Percentiles rank a stretch among this genome's conserved stretches.
Evolutionary conservation across 495 filamentous ascomycete genomes (phyloP).

Genomic region (Xylaria grammica): DNA sequence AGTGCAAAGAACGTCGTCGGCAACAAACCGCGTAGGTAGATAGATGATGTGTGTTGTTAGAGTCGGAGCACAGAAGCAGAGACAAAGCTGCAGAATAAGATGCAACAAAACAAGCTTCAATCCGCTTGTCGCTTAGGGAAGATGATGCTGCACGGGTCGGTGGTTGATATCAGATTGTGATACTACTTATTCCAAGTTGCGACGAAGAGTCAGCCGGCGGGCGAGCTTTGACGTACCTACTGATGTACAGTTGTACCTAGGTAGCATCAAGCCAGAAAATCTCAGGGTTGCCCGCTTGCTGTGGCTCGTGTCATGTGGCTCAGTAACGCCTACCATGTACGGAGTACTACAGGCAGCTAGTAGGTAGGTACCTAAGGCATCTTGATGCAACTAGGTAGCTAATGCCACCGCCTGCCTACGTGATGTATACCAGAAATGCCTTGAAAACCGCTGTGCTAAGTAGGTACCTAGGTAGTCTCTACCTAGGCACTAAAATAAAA

Average conservation of each 20-base stretch:
- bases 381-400: too few species aligned
- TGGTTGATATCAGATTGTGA: conserved; percentile 1
- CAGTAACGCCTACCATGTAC: too few species aligned
- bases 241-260: neutral
- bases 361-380: too few species aligned
- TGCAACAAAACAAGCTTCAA: neutral
- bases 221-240: conserved; percentile 4
- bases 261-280: neutral
- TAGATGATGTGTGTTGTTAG: too few species aligned
- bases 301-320: too few species aligned
- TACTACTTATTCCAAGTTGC: neutral
- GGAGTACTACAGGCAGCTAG: too few species aligned
- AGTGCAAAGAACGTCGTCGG: conserved; percentile 25
- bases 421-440: too few species aligned
- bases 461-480: too few species aligned
- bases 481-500: too few species aligned
- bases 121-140: conserved; percentile 2
- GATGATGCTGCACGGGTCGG: neutral
- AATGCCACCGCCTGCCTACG: too few species aligned
- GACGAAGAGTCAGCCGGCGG: conserved; percentile 2
- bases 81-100: conserved; percentile 19
- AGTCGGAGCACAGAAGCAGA: neutral
- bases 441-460: too few species aligned
- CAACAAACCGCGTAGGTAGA: neutral
- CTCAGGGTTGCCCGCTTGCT: too few species aligned